Percentiles rank a stretch among this genome's conserved stretches.
Evolutionary conservation across 441 rosid species (phyloP).

Genomic region (Eruca vesicaria): DNA sequence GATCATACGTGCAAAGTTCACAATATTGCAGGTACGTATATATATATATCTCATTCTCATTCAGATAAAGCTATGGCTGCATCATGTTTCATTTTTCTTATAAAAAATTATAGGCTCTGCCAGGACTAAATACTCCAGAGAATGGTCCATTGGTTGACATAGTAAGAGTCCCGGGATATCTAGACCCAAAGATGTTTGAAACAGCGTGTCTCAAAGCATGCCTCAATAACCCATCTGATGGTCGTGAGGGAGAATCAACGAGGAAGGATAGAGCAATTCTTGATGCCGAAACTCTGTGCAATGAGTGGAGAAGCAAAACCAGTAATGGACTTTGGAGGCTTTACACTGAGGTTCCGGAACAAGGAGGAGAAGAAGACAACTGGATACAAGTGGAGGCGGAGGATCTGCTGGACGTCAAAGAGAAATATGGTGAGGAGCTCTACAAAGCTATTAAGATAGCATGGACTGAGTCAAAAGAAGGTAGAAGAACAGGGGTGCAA

Average conservation of each 20-base stretch:
- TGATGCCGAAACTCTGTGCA: background rate
- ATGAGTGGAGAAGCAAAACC: background rate
- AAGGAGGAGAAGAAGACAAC: background rate
- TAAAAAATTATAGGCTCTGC: background rate
- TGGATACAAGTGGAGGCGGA: background rate
- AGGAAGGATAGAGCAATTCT: background rate
- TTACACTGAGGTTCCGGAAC: background rate
- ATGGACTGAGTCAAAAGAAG: background rate
- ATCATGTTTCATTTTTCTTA: background rate
- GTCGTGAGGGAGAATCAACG: background rate
- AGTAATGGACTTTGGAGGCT: background rate
- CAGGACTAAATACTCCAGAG: background rate
- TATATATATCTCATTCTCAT: background rate
- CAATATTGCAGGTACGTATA: background rate
- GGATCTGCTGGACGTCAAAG: background rate
- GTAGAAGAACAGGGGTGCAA: background rate
- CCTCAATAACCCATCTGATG: background rate
- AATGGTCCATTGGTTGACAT: background rate
- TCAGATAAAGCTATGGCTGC: background rate
- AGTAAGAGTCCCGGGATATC: background rate
- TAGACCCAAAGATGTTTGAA: background rate
- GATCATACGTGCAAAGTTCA: background rate
- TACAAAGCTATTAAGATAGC: background rate
- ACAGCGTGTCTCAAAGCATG: background rate
- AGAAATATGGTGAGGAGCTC: conserved; percentile 2